phyloP scores from a whole-genome alignment of 768 basidiomycete species.

The Auricularia sp. region DNA sequence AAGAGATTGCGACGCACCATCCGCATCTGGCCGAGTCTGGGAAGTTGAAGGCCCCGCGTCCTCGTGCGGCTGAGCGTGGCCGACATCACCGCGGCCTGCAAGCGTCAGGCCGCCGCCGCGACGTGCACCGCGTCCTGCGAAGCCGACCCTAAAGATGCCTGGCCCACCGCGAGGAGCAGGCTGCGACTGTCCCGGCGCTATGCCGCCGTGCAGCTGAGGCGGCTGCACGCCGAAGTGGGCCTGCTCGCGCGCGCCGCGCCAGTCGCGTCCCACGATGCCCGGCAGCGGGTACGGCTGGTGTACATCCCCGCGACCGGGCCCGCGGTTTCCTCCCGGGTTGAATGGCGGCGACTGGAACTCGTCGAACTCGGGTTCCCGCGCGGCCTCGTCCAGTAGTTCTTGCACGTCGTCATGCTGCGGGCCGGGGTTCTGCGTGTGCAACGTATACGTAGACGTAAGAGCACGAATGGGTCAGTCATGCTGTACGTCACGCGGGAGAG shows the following conservation, averaged over 20 bases:
- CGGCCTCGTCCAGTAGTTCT: constrained; percentile 7
- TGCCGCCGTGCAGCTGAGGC: constrained; percentile 5
- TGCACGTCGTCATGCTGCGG: not conserved
- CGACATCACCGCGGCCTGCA: not conserved
- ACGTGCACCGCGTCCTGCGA: constrained; percentile 42
- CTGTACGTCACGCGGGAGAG: not conserved
- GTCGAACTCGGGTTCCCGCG: constrained; percentile 28
- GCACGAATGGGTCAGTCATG: not conserved
- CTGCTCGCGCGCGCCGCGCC: no score
- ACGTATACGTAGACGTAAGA: no score
- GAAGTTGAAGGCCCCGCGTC: no score
- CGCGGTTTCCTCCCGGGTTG: constrained; percentile 1
- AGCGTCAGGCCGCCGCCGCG: constrained; percentile 1
- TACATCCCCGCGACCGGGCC: no score
- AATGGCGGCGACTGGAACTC: constrained; percentile 10
- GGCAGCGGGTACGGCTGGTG: no score
- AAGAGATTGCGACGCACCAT: no score
- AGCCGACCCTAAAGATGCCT: constrained; percentile 43
- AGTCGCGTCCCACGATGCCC: no score
- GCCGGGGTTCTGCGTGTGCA: not conserved
- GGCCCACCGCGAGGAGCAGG: constrained; percentile 4
- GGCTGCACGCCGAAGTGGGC: no score
- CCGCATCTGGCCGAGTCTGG: no score
- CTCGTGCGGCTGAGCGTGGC: not conserved
- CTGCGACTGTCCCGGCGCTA: constrained; percentile 6